Evolutionary conservation across 2,329 filamentous ascomycete species (phyloP).

Genomic region (Truncatella angustata): DNA sequence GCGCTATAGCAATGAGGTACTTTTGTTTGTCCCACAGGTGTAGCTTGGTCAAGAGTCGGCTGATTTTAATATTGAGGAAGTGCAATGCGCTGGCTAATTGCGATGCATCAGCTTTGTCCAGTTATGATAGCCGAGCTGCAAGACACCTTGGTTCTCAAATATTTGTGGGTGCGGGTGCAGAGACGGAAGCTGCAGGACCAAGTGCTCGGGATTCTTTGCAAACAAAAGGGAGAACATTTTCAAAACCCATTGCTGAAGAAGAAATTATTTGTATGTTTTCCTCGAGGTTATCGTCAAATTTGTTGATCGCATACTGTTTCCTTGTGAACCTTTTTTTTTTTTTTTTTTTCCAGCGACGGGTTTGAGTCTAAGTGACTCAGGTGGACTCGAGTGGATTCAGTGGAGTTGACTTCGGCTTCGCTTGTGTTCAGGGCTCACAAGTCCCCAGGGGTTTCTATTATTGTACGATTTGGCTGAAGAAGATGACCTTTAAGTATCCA

Average conservation of each 20-base stretch:
- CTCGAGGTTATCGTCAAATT: conserved; percentile 5
- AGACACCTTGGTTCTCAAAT: not conserved
- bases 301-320: conserved; percentile 9
- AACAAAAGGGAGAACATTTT: no score
- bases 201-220: no score
- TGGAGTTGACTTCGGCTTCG: not conserved
- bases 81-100: not conserved
- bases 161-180: not conserved
- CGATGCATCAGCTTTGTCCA: not conserved
- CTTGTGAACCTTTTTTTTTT: not conserved
- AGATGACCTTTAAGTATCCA: no score
- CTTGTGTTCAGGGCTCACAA: not conserved
- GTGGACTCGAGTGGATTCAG: conserved; percentile 2
- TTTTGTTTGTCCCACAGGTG: not conserved
- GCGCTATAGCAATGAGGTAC: not conserved
- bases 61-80: conserved; percentile 1
- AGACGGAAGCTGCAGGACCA: no score
- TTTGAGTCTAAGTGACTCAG: conserved; percentile 4
- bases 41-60: not conserved
- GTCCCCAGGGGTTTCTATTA: not conserved
- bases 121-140: conserved; percentile 2
- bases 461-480: no score
- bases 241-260: not conserved
- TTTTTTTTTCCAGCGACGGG: no score
- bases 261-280: not conserved